Base-by-base conservation (phyloP, 1,284 basidiomycete genomes). In the Malassezia obtusa region DNA sequence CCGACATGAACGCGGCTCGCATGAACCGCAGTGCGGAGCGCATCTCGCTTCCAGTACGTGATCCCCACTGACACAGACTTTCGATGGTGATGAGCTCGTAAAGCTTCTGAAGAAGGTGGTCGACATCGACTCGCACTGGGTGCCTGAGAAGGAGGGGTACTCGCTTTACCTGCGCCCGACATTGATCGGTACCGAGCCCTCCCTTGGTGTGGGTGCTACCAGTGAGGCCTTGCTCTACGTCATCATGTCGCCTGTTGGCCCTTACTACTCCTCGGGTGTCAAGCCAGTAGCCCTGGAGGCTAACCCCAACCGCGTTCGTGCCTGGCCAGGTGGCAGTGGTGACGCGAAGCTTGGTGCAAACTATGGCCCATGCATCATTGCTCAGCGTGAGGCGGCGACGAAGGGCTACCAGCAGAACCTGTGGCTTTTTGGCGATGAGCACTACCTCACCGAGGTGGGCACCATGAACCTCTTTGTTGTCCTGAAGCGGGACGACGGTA, bases 391-490 rank as follows among this genome's bases (percentile, higher is more conserved):
- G 56, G 92, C 89, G n/a, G 85, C 85, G 0, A 76, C 81, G 45
- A 76, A 82, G 56, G 92, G 92, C 12, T 96, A 95, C 75, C 83
- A 83, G 35, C 94, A 99, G 76, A 95, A 94, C 74, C 80, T 98
- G 7, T 96, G 92, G 91, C 78, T 96, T 33, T 84, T 89, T 58
- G 63, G 66, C 19, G 53, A 61, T 12, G 54, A 68, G n/a, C 58
- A 64, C 39, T 79, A 40, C 69, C 78, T 57, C 74, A 77, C 38
- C 60, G 60, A 70, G 46, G 63, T 67, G 4, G 91, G 91, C 26
- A 91, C 89, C 1, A 96, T 98, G 94, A 98, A 99, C 77, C 77
- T 92, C 68, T 94, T 96, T 60, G 81, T 88, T 38, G 89, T 84
- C 0, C 82, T 96, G 75, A 82, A 82, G 71, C 80, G 80, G 25